phyloP scores from a whole-genome alignment of 106 monocot species.

The Hemerocallis citrina region DNA sequence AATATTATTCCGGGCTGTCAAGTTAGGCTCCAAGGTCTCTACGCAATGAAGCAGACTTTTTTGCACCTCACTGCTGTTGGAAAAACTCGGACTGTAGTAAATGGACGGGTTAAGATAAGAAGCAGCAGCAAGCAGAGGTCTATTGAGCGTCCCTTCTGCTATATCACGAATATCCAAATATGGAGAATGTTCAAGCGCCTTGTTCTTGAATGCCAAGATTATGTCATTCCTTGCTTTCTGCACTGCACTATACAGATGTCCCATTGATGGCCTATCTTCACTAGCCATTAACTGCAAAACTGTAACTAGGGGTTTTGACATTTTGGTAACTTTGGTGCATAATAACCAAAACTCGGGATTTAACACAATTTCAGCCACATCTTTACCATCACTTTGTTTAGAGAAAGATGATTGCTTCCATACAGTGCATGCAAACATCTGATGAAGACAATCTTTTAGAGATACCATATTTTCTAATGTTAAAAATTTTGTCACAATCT shows the following conservation, averaged over 20 bases:
- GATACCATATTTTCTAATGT: slow-evolving; percentile 29
- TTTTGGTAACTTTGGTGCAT: slow-evolving; percentile 28
- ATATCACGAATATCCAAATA: slow-evolving; percentile 16
- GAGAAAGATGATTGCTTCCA: slow-evolving; percentile 33
- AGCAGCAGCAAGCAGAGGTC: slow-evolving; percentile 32
- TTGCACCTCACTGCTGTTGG: slow-evolving; percentile 22
- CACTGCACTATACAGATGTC: slow-evolving; percentile 24
- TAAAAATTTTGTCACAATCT: slow-evolving; percentile 33
- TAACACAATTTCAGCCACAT: slow-evolving; percentile 25
- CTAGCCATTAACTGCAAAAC: slow-evolving; percentile 24
- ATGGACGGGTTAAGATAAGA: slow-evolving; percentile 35
- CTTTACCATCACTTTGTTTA: slow-evolving; percentile 19
- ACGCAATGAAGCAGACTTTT: slow-evolving; percentile 36
- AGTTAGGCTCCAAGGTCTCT: slow-evolving; percentile 27
- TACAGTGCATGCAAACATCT: slow-evolving; percentile 25
- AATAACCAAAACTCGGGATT: slow-evolving; percentile 40
- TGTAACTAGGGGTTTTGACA: slow-evolving; percentile 29
- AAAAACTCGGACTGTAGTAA: slow-evolving; percentile 19
- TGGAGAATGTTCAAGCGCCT: slow-evolving; percentile 18
- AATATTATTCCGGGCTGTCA: slow-evolving; percentile 28
- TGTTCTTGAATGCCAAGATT: slow-evolving; percentile 15
- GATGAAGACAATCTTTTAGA: slow-evolving; percentile 29
- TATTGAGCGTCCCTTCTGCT: slow-evolving; percentile 13
- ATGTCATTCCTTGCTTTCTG: slow-evolving; percentile 19
- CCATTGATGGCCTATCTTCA: slow-evolving; percentile 40